Conservation (phyloP, 2,329 filamentous ascomycete genomes). For the Cercospora berteroae region DNA sequence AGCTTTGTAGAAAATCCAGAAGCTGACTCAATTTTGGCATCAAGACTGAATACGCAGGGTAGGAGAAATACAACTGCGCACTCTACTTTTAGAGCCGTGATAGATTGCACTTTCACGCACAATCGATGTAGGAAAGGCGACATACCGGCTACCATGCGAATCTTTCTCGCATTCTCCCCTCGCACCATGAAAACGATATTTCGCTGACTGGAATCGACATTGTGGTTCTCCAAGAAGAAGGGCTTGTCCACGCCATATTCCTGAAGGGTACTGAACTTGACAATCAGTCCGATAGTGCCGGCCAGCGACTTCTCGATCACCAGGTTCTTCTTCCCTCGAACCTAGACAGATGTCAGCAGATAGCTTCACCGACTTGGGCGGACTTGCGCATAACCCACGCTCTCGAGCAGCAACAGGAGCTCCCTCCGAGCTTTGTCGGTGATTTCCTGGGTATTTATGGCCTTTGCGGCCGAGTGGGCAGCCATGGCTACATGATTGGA, state of each 20-base stretch:
- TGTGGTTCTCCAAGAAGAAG: constrained; percentile 93
- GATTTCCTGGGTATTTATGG: constrained; percentile 72
- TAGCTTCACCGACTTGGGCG: constrained; percentile 17
- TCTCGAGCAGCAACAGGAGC: constrained; percentile 85
- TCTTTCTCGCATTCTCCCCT: constrained; percentile 82
- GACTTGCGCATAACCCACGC: constrained; percentile 66
- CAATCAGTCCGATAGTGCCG: constrained; percentile 83
- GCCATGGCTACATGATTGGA: constrained; percentile 37
- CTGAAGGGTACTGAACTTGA: constrained; percentile 92
- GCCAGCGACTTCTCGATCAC: constrained; percentile 89
- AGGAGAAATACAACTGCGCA: constrained; percentile 50
- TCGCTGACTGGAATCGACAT: constrained; percentile 88
- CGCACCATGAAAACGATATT: constrained; percentile 93
- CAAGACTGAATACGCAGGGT: constrained; percentile 53
- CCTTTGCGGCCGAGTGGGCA: constrained; percentile 55
- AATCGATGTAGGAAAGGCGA: constrained; percentile 20
- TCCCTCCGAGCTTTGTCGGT: constrained; percentile 82
- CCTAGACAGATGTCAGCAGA: constrained; percentile 53
- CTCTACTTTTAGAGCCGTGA: constrained; percentile 59
- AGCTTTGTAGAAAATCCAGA: constrained; percentile 27
- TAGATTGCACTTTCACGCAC: constrained; percentile 14
- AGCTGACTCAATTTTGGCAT: constrained; percentile 35
- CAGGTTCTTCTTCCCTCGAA: constrained; percentile 97
- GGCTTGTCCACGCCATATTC: constrained; percentile 98
- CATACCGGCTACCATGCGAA: constrained; percentile 82